Evolutionary conservation across 345 rosid genomes (phyloP).

Genomic region (Brassica cretica): DNA sequence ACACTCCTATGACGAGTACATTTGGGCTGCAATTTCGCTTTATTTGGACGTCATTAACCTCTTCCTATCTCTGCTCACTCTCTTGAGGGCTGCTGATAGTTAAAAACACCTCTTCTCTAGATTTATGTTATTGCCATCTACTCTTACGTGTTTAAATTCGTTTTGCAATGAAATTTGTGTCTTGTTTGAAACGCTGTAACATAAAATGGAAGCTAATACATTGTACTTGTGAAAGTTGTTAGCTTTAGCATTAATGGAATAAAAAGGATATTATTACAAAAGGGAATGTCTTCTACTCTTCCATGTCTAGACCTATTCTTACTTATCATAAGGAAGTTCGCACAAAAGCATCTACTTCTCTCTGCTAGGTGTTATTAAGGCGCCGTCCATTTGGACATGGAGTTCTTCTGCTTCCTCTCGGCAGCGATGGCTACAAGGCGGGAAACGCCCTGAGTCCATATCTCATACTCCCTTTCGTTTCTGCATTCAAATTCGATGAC

Average conservation of each 20-base stretch:
- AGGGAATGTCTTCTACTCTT: constrained; percentile 8
- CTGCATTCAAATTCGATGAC: constrained; percentile 82
- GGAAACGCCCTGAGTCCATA: constrained; percentile 79
- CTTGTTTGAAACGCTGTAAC: constrained; percentile 4
- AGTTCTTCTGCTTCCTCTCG: constrained; percentile 44
- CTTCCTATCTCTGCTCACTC: neutral
- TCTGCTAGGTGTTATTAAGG: constrained; percentile 16
- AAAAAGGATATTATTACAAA: constrained; percentile 12
- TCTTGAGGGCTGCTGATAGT: neutral
- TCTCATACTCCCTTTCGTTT: constrained; percentile 68
- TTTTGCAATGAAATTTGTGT: neutral
- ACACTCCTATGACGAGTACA: constrained; percentile 49
- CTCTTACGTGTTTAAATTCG: neutral
- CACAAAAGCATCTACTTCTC: constrained; percentile 7
- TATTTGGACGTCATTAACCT: neutral
- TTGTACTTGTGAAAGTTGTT: constrained; percentile 20
- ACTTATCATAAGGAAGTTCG: neutral
- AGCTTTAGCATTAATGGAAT: constrained; percentile 6
- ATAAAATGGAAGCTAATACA: neutral
- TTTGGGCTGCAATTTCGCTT: neutral
- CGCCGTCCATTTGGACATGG: constrained; percentile 30
- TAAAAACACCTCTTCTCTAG: neutral
- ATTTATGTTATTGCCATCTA: neutral
- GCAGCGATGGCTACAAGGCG: constrained; percentile 63
- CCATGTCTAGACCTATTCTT: constrained; percentile 14